Percentiles rank a stretch among this genome's conserved stretches.
These are phyloP conservation scores for Fusarium sp. DNA, from an alignment of 2,329 filamentous ascomycete genomes.

Conservation along the genomic window DNA sequence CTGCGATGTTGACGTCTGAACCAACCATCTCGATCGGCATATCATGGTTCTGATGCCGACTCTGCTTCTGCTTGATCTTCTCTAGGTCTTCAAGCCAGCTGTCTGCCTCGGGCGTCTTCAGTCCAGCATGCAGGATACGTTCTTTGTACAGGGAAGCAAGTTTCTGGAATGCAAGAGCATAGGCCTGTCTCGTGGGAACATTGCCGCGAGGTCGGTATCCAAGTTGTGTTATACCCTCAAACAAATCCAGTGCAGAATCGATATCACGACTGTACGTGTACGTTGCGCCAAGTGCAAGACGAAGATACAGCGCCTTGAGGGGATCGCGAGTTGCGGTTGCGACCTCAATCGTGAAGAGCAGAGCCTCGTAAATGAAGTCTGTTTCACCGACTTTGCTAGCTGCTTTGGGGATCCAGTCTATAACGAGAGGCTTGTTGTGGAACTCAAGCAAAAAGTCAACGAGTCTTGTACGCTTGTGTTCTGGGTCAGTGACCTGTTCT, in stretches of 20 bases:
- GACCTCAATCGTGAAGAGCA: conserved; percentile 46
- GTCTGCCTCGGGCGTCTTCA: conserved; percentile 40
- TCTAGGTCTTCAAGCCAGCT: conserved; percentile 50
- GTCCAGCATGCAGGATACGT: conserved; percentile 44
- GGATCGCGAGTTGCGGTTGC: conserved; percentile 49
- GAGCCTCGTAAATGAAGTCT: conserved; percentile 43
- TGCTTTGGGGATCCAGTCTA: conserved; percentile 55
- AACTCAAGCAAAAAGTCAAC: conserved; percentile 51
- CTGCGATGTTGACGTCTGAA: conserved; percentile 54
- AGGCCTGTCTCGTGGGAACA: conserved; percentile 51
- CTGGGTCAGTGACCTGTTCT: conserved; percentile 34
- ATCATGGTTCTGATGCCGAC: conserved; percentile 50
- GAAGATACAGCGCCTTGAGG: conserved; percentile 51
- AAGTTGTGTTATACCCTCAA: conserved; percentile 49
- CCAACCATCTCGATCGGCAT: conserved; percentile 54
- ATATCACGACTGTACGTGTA: conserved; percentile 49
- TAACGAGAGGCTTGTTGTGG: conserved; percentile 46
- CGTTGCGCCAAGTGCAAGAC: conserved; percentile 50
- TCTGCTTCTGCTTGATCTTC: conserved; percentile 49
- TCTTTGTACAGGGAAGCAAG: conserved; percentile 52
- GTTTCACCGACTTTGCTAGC: conserved; percentile 48
- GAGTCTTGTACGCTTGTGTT: conserved; percentile 43
- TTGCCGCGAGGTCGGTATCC: conserved; percentile 54
- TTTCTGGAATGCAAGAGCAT: conserved; percentile 53
- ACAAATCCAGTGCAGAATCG: conserved; percentile 48